Percentiles rank a stretch among this genome's conserved stretches.
phyloP scores from a whole-genome alignment of 1,284 basidiomycete species.

The Peniophora sp. region DNA sequence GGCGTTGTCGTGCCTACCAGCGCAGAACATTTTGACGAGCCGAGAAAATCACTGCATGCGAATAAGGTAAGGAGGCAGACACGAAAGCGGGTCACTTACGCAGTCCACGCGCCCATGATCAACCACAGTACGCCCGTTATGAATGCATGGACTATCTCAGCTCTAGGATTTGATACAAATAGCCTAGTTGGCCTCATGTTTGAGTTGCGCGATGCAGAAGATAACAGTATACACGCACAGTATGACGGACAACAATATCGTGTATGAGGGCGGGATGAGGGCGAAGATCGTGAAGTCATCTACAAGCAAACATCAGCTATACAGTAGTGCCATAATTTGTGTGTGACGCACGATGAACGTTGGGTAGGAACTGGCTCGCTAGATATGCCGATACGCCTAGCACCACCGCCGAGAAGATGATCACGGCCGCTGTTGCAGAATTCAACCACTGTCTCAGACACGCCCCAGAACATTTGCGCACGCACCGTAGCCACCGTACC shows the following conservation, averaged over 20 bases:
- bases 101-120: slow-evolving; percentile 8
- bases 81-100: slow-evolving; percentile 1
- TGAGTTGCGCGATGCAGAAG: too few species aligned
- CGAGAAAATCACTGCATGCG: slow-evolving; percentile 4
- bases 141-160: slow-evolving; percentile 6
- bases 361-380: slow-evolving; percentile 7
- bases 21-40: slow-evolving; percentile 8
- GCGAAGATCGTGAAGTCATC: slow-evolving; percentile 10
- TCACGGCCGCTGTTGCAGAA: slow-evolving; percentile 4
- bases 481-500: slow-evolving; percentile 5
- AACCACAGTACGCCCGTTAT: slow-evolving; percentile 10
- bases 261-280: slow-evolving; percentile 9
- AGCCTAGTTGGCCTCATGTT: not conserved
- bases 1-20: slow-evolving; percentile 4
- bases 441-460: too few species aligned
- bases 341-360: slow-evolving; percentile 8
- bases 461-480: not conserved
- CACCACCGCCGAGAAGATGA: slow-evolving; percentile 5
- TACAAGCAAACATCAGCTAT: not conserved
- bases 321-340: not conserved
- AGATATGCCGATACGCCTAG: slow-evolving; percentile 7
- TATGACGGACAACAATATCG: slow-evolving; percentile 8
- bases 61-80: not conserved
- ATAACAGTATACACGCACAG: slow-evolving; percentile 4
- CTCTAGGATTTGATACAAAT: slow-evolving; percentile 4